These are phyloP conservation scores for Colletotrichum musae DNA, from an alignment of 2,329 filamentous ascomycete genomes.

Conservation along the genomic window DNA sequence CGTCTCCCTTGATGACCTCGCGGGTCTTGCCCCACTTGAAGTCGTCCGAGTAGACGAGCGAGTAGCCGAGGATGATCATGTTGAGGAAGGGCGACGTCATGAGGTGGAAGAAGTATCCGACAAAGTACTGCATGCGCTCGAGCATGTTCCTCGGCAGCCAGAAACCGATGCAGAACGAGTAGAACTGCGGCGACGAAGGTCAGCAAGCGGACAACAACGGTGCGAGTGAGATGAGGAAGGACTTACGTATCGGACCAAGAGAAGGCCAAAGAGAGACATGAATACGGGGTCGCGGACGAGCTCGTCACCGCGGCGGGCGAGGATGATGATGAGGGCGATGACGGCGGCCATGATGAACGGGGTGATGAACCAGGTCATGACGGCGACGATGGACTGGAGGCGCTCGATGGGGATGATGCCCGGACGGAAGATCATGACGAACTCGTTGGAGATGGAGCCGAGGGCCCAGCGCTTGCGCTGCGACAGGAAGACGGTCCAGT, in stretches of 20 bases:
- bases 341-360: conserved; percentile 60
- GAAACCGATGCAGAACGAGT: conserved; percentile 59
- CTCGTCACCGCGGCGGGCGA: conserved; percentile 50
- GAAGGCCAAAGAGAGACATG: conserved; percentile 53
- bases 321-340: conserved; percentile 53
- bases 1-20: conserved; percentile 50
- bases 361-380: conserved; percentile 62
- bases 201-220: conserved; percentile 4
- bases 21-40: conserved; percentile 64
- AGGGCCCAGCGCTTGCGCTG: conserved; percentile 65
- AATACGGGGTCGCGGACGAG: conserved; percentile 55
- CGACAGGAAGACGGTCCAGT: conserved; percentile 62
- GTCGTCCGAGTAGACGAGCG: conserved; percentile 58
- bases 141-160: conserved; percentile 57
- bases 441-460: conserved; percentile 63
- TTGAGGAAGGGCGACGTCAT: conserved; percentile 59
- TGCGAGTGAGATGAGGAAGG: background rate
- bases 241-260: conserved; percentile 59
- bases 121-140: conserved; percentile 55
- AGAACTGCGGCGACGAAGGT: conserved; percentile 48
- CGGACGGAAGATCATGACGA: conserved; percentile 62
- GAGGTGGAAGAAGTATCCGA: conserved; percentile 55
- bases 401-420: conserved; percentile 60
- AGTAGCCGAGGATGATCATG: conserved; percentile 58
- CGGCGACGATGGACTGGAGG: conserved; percentile 61